phyloP scores from a whole-genome alignment of 768 basidiomycete species.

The Macrolepiota albuminosa region DNA sequence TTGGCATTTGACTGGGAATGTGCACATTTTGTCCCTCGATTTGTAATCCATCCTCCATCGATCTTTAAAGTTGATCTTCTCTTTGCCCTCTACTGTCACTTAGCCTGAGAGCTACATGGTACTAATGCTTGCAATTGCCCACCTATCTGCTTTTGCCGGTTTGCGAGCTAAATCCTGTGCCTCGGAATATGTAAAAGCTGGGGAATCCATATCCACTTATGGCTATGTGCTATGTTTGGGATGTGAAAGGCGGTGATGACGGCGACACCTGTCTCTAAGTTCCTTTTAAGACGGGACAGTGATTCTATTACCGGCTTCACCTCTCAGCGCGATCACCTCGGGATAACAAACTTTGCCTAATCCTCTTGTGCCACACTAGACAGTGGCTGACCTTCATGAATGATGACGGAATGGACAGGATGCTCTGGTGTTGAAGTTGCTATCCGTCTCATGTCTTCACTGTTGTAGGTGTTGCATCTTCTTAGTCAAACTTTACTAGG shows the following conservation, averaged over 20 bases:
- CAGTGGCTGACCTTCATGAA: neutral
- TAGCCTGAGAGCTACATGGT: neutral
- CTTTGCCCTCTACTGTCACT: neutral
- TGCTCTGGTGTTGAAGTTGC: neutral
- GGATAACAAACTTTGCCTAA: too few species aligned
- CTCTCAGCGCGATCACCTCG: neutral
- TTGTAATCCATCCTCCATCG: neutral
- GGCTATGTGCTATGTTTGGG: neutral
- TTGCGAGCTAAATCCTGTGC: neutral
- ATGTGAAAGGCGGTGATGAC: neutral
- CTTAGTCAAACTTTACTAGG: neutral
- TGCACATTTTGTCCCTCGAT: neutral
- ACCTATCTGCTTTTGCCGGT: neutral
- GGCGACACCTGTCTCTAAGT: neutral
- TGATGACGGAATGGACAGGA: neutral
- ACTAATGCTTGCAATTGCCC: neutral
- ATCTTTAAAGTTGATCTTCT: neutral
- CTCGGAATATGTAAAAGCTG: neutral
- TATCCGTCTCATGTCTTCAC: neutral
- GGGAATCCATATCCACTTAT: neutral
- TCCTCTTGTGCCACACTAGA: neutral
- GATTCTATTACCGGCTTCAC: neutral
- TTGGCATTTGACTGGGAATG: neutral
- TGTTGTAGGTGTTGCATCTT: neutral
- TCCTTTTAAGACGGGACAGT: neutral